Evolutionary conservation across 129 eudicot species (phyloP), one percentile per base, ranked within the genome.

Genomic region (Rutidosis leptorrhynchoides): DNA sequence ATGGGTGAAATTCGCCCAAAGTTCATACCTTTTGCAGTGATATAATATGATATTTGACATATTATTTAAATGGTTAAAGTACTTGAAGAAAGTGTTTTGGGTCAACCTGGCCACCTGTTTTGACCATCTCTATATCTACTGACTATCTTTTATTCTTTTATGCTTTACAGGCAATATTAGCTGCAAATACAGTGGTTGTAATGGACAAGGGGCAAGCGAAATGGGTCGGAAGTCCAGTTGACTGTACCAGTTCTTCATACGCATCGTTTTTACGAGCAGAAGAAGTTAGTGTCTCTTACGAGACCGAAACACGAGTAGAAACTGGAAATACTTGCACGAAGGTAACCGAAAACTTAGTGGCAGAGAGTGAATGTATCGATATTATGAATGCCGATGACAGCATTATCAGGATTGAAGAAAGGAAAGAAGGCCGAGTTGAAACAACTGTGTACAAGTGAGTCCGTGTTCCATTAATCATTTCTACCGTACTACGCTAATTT

Each of bases 391-490:
- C 71, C 42, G 51, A 76, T 48, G 81, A 78, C 51, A 71, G 68
- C 40, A 60, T 79, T 37, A 70, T 76, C 73, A 84, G 75, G 49
- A 83, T 22, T 58, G 98, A 92, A 80, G 76, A 75, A 63, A 81
- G 98, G 76, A 92, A 92, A 77, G 91, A 85, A 65, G 98, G 98
- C 63, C 83, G 87, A 77, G 98, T 92, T 58, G 98, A 92, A 62
- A 69, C 82, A 64, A 49, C 78, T 32, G 90, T 89, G 29, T 85
- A 85, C 85, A 85, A 73, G 98, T 92, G 64, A 81, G 95, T 83
- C 29, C 40, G 27, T 58, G 45, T 17, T 28, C 3, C 10, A 29
- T n/a, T n/a, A n/a, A n/a, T n/a, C n/a, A n/a, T n/a, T n/a, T n/a
- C n/a, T n/a, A n/a, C n/a, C n/a, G n/a, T n/a, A n/a, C n/a, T n/a